Base-by-base conservation (phyloP, 148 eudicot genomes). In the Polygonum aviculare region DNA sequence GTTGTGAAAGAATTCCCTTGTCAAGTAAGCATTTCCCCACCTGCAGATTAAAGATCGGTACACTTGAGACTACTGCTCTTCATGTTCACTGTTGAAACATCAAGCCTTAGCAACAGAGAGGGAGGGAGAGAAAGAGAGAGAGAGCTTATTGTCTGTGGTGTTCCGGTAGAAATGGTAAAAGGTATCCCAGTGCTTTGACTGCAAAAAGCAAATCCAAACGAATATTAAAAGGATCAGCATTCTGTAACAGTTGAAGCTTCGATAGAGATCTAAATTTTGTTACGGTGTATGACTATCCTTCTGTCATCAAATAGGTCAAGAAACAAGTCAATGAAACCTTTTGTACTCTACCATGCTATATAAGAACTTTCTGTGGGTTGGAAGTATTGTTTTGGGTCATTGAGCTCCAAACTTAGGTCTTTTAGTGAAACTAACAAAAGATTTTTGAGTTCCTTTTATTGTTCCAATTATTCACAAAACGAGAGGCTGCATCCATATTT, bases 11-110 rank as follows among this genome's bases (percentile, higher is more conserved):
- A 95, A 95, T 31, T 95, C 97, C 82, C 97, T 84, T 19, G 99
- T 95, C 83, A 95, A 83, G 83, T 95, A 92, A 75, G 99, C 91
- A 79, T 77, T 90, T 54, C 99, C 99, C 99, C 99, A 95, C 88
- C 99, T 95, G 79, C 74, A 84, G 77, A 75, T 15, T 54, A 59
- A 73, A 7, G 19, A 73, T 74, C 7, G 80, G 47, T 44, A 70
- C 2, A 50, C 39, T 57, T 40, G 26, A 76, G 72, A 63, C 51
- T 77, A 15, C 39, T 33, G 22, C n/a, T 44, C 50, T 54, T 77
- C 69, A 57, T 54, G 26, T 33, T 33, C 35, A 59, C 11, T 22
- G 22, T 51, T 51, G 19, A 51, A 51, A 16, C 57, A 16, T 3
- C 5, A 12, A 51, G 47, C 47, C 47, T 1, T 16, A 51, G 26